Base-by-base conservation (phyloP, 192 early-diverging fungal genomes). In the Spizellomyces punctatus region DNA sequence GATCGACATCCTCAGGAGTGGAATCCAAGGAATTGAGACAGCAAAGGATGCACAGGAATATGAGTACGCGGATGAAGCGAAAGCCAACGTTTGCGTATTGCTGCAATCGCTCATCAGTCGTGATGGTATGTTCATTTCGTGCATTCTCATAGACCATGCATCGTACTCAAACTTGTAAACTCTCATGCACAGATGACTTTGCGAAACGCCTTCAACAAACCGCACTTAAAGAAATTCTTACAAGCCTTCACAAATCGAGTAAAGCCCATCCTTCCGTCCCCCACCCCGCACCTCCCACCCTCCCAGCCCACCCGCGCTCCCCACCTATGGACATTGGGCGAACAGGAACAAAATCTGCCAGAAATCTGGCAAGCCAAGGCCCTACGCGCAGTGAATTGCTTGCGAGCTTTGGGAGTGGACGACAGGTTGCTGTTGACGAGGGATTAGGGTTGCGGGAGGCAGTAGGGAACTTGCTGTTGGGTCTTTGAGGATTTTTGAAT, bases 31-130 rank as follows among this genome's bases (percentile, higher is more conserved):
- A 4, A 67, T 41, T 10, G 72, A 75, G 12, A 62, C 43, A 14
- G 47, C 58, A 44, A 45, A 46, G 17, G 36, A 44, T 8, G 67
- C 17, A 47, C 67, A 41, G 44, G 55, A 52, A 63, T 61, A 75
- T 17, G 63, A 68, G 10, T 83, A 83, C 55, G 67, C 76, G 6
- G 77, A 78, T 49, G 77, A 71, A 55, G 45, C 78, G 12, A 83
- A 83, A 58, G 74, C 79, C 17, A 83, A 83, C 56, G 63, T 75
- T 8, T 83, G 82, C 62, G 48, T 82, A 6, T 68, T 83, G 12
- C 52, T 82, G 10, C 68, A 64, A 7, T 74, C 78, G 2, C 67
- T 83, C 21, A 63, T 62, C 5, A 21, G 47, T 7, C 71, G 27
- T 22, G 80, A 83, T 44, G 79, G 77, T 79, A 68, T 76, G 68